These are phyloP conservation scores for Sistotremastrum niveocremeum DNA, from an alignment of 768 basidiomycete genomes.

Conservation along the genomic window DNA sequence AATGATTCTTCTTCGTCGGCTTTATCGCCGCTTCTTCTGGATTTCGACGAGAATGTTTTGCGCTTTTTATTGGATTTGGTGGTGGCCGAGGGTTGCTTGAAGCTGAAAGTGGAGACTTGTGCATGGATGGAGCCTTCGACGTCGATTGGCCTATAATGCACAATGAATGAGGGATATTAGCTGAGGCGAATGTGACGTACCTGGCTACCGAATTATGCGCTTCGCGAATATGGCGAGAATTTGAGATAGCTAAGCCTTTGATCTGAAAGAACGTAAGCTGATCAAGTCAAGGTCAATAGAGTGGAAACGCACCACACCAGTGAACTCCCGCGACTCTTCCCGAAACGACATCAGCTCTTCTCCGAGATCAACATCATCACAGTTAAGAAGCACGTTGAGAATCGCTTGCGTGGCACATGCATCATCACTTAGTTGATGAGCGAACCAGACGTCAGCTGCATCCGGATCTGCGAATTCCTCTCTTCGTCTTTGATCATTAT, in stretches of 20 bases:
- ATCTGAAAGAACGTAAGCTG: conserved; percentile 25
- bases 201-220: conserved; percentile 49
- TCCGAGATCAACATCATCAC: conserved; percentile 36
- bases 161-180: neutral
- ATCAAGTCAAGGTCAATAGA: neutral
- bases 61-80: conserved; percentile 16
- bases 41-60: conserved; percentile 13
- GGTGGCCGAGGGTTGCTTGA: conserved; percentile 18
- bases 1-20: conserved; percentile 33
- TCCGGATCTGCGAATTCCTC: conserved; percentile 34
- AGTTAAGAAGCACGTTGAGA: conserved; percentile 46
- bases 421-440: conserved; percentile 53
- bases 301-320: conserved; percentile 33
- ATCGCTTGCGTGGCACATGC: conserved; percentile 53
- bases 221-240: conserved; percentile 36
- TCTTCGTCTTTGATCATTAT: conserved; percentile 31
- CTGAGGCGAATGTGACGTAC: conserved; percentile 19
- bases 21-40: conserved; percentile 10
- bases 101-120: conserved; percentile 27
- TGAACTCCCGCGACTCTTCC: conserved; percentile 40
- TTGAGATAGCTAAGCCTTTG: conserved; percentile 49
- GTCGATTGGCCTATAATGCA: conserved; percentile 35
- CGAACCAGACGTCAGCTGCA: conserved; percentile 49
- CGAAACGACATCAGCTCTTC: conserved; percentile 30
- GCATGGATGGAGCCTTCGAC: conserved; percentile 37